A percentile compares a stretch with the other conserved stretches of the same genome.
These are phyloP conservation scores for Fusarium miscanthi DNA, from an alignment of 2,329 filamentous ascomycete species.

Conservation along the genomic window DNA sequence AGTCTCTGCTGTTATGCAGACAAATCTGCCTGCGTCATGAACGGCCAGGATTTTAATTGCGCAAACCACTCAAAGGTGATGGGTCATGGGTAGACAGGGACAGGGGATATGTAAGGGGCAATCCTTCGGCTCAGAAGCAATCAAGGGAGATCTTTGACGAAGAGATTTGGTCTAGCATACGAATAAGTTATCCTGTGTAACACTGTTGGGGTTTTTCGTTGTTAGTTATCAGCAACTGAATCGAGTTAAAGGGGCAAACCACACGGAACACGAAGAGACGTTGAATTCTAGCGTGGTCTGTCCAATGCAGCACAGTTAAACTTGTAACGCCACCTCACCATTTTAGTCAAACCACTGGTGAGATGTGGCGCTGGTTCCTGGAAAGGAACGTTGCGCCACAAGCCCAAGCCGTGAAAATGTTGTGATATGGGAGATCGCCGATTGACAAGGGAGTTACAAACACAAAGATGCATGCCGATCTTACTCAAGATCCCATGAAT, in stretches of 20 bases:
- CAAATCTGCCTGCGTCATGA: slow-evolving; percentile 31
- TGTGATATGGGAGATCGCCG: background rate
- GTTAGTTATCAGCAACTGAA: background rate
- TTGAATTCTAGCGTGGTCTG: slow-evolving; percentile 16
- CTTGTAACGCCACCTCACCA: slow-evolving; percentile 13
- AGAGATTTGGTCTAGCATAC: background rate
- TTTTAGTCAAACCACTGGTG: background rate
- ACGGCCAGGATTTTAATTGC: slow-evolving; percentile 32
- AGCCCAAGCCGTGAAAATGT: background rate
- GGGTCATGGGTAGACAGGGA: slow-evolving; percentile 17
- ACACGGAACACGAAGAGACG: background rate
- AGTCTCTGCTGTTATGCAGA: slow-evolving; percentile 21
- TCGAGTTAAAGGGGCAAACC: slow-evolving; percentile 30
- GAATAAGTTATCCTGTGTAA: slow-evolving; percentile 1
- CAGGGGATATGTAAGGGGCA: slow-evolving; percentile 8
- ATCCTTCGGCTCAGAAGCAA: background rate
- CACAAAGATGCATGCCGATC: background rate
- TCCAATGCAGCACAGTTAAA: background rate
- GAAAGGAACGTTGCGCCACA: slow-evolving; percentile 26
- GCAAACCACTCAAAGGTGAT: slow-evolving; percentile 14
- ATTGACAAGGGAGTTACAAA: background rate
- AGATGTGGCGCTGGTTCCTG: slow-evolving; percentile 27
- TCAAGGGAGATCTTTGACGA: background rate
- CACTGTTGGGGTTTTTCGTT: background rate
- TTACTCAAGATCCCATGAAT: background rate